Percentiles rank a stretch among this genome's conserved stretches.
phyloP scores from a whole-genome alignment of 129 eudicot species.

The Dittrichia graveolens region DNA sequence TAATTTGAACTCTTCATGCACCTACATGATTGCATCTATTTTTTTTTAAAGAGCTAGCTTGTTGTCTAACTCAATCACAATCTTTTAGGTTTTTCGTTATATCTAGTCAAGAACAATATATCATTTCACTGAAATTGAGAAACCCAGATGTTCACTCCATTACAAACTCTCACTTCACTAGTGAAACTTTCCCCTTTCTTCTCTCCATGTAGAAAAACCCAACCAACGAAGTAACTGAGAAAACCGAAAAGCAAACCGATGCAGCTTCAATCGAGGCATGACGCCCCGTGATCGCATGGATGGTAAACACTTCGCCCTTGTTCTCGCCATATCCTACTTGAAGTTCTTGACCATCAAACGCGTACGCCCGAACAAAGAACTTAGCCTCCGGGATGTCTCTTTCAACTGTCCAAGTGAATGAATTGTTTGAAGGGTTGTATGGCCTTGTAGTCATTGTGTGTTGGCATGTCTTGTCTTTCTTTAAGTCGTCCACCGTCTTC shows the following conservation, averaged over 20 bases:
- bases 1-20: no score
- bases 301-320: constrained; percentile 50
- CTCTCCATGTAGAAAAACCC: constrained; percentile 68
- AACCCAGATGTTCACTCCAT: not conserved
- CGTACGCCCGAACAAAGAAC: constrained; percentile 68
- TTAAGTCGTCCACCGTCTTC: constrained; percentile 47
- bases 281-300: constrained; percentile 62
- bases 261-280: constrained; percentile 55
- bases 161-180: constrained; percentile 29
- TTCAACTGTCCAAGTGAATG: constrained; percentile 46
- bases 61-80: no score
- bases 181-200: constrained; percentile 44
- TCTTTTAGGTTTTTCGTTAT: no score
- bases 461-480: constrained; percentile 80
- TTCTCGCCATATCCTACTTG: constrained; percentile 63
- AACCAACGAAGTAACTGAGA: constrained; percentile 57
- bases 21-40: no score
- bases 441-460: constrained; percentile 45
- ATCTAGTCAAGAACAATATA: not conserved
- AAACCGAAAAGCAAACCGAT: constrained; percentile 62
- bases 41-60: no score
- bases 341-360: constrained; percentile 25
- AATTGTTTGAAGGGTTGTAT: constrained; percentile 47
- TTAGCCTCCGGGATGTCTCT: constrained; percentile 57
- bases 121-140: not conserved